Evolutionary conservation across 768 basidiomycete species (phyloP).

Genomic region (Ramaria sp.): DNA sequence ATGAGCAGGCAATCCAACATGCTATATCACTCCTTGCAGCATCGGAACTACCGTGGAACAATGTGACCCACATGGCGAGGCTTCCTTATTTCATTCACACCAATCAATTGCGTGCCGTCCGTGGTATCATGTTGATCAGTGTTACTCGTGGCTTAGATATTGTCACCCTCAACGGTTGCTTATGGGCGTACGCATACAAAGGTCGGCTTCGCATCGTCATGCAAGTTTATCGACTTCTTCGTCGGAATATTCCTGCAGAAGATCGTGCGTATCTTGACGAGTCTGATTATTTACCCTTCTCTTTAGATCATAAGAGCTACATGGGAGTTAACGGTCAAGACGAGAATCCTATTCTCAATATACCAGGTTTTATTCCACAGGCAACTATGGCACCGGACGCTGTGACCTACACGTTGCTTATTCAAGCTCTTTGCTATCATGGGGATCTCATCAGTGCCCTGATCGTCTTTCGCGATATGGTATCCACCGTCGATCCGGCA

Average conservation of each 20-base stretch:
- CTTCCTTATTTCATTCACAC: constrained; percentile 43
- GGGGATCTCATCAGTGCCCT: constrained; percentile 53
- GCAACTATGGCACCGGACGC: constrained; percentile 41
- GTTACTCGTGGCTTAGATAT: constrained; percentile 41
- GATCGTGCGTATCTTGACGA: constrained; percentile 23
- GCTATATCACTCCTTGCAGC: constrained; percentile 41
- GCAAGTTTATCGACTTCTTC: constrained; percentile 53
- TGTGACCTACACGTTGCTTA: constrained; percentile 55
- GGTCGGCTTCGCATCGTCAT: constrained; percentile 42
- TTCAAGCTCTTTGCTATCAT: constrained; percentile 61
- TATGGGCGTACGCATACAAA: constrained; percentile 56
- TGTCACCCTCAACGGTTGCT: constrained; percentile 48
- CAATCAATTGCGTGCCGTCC: constrained; percentile 40
- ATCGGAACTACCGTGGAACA: constrained; percentile 46
- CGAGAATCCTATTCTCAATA: constrained; percentile 17
- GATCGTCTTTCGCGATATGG: constrained; percentile 55
- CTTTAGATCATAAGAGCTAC: not conserved
- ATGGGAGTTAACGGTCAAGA: not conserved
- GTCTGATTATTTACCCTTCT: constrained; percentile 22
- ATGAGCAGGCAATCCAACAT: constrained; percentile 33
- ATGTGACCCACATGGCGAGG: constrained; percentile 50
- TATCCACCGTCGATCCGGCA: constrained; percentile 18
- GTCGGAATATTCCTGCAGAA: constrained; percentile 37
- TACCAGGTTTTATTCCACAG: constrained; percentile 1
- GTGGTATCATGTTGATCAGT: constrained; percentile 44